These are phyloP conservation scores for Hanseniaspora uvarum DNA, from an alignment of 1,139 yeast genomes.

Conservation along the genomic window DNA sequence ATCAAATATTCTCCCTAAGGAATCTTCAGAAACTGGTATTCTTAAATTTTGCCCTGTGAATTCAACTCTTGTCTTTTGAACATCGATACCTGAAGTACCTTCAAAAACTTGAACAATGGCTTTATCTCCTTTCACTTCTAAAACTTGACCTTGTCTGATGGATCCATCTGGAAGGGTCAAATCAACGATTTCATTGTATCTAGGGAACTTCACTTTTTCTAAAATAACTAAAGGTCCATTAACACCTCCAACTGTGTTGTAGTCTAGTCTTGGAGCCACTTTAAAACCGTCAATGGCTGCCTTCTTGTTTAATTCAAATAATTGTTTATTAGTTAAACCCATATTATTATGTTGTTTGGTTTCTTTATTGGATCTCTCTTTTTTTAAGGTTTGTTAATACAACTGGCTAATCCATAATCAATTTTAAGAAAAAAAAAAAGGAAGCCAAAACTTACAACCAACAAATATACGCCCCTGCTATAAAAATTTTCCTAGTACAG, in stretches of 20 bases:
- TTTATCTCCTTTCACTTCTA: conserved; percentile 92
- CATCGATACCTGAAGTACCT: conserved; percentile 97
- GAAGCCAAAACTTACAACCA: conserved; percentile 15
- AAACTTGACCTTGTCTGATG: conserved; percentile 89
- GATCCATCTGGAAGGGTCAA: conserved; percentile 93
- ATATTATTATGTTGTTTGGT: not conserved
- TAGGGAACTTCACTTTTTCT: conserved; percentile 93
- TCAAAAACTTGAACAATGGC: conserved; percentile 98
- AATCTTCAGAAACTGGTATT: conserved; percentile 92
- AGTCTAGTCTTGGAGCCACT: conserved; percentile 78
- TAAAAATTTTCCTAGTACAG: not conserved
- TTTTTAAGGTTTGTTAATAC: not conserved
- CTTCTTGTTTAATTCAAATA: conserved; percentile 67
- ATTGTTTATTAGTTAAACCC: conserved; percentile 32
- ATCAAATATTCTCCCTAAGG: conserved; percentile 94
- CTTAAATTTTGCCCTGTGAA: conserved; percentile 90
- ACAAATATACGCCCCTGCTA: not conserved
- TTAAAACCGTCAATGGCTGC: conserved; percentile 88
- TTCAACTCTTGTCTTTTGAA: conserved; percentile 91
- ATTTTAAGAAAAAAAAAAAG: not conserved
- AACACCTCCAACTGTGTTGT: conserved; percentile 95
- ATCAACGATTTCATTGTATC: conserved; percentile 92
- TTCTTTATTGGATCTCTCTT: too few relatives aligned
- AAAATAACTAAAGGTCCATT: conserved; percentile 95
- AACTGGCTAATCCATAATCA: too few relatives aligned